These are phyloP conservation scores for Akanthomyces dipterigenus DNA, from an alignment of 2,329 filamentous ascomycete genomes.

Conservation along the genomic window DNA sequence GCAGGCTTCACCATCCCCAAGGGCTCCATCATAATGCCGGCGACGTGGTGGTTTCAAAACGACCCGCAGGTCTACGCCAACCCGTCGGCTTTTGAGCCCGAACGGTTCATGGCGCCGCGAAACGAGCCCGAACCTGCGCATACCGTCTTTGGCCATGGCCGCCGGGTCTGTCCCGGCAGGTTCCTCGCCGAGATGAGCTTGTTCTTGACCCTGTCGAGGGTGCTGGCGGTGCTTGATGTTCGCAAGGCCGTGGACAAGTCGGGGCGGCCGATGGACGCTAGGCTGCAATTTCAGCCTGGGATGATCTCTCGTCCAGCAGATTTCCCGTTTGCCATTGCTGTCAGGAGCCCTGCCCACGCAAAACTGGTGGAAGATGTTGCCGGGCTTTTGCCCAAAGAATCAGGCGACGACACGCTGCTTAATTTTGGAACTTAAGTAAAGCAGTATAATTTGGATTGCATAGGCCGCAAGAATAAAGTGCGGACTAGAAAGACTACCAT, in stretches of 20 bases:
- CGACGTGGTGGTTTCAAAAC: slow-evolving; percentile 42
- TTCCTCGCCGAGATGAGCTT: slow-evolving; percentile 25
- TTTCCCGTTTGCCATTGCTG: background rate
- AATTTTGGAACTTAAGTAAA: background rate
- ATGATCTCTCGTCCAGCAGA: background rate
- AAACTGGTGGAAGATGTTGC: background rate
- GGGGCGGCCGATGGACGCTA: background rate
- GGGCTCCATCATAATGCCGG: slow-evolving; percentile 19
- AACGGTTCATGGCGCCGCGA: slow-evolving; percentile 23
- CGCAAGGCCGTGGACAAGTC: background rate
- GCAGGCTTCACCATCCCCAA: slow-evolving; percentile 22
- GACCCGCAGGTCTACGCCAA: slow-evolving; percentile 59
- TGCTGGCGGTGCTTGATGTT: slow-evolving; percentile 38
- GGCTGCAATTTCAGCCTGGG: background rate
- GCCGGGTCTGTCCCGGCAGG: slow-evolving; percentile 28
- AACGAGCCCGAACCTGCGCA: slow-evolving; percentile 23
- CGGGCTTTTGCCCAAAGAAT: background rate
- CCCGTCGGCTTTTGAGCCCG: slow-evolving; percentile 27
- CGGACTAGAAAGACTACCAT: no score
- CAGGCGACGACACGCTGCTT: background rate
- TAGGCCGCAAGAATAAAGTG: no score
- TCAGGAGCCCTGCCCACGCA: background rate
- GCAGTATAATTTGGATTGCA: background rate
- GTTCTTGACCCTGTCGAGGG: slow-evolving; percentile 31
- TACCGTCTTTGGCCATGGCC: slow-evolving; percentile 29